Conservation (phyloP, 768 basidiomycete species). For the Pisolithus tinctorius region DNA sequence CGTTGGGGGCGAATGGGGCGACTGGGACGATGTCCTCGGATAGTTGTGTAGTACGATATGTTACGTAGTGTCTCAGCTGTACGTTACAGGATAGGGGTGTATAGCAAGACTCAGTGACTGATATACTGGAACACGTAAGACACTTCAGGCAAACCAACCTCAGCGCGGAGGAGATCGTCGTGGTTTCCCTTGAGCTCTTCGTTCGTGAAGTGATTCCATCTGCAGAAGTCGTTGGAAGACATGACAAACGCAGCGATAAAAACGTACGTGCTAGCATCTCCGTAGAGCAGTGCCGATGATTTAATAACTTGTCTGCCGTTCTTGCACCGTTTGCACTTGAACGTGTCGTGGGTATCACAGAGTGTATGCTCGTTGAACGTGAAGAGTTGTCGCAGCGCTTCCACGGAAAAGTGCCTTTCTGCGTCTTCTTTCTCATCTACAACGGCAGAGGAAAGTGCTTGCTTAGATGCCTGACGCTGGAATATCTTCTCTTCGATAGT, state of each 20-base stretch:
- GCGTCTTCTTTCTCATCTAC: constrained; percentile 96
- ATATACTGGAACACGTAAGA: constrained; percentile 97
- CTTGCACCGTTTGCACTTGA: constrained; percentile 91
- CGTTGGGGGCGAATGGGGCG: constrained; percentile 65
- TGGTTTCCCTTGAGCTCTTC: constrained; percentile 84
- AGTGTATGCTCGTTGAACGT: constrained; percentile 79
- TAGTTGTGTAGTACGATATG: constrained; percentile 14
- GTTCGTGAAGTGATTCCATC: constrained; percentile 98
- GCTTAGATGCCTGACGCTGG: constrained; percentile 94
- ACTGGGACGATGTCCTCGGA: constrained; percentile 60
- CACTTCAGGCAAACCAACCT: constrained; percentile 75
- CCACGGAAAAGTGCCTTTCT: constrained; percentile 90
- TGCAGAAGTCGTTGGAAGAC: constrained; percentile 23
- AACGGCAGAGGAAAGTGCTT: constrained; percentile 94
- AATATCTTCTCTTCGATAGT: constrained; percentile 99
- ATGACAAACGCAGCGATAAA: background rate
- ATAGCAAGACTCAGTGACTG: constrained; percentile 52
- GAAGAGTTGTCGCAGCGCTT: constrained; percentile 86
- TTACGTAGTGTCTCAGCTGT: background rate
- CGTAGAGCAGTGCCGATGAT: constrained; percentile 82
- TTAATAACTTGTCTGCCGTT: constrained; percentile 81
- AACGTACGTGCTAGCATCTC: constrained; percentile 94
- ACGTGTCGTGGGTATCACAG: constrained; percentile 96
- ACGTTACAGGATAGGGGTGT: background rate
- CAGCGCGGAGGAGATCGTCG: constrained; percentile 90